Evolutionary conservation across 2,329 filamentous ascomycete species (phyloP).

Genomic region (Dendrostoma leiphaemia): DNA sequence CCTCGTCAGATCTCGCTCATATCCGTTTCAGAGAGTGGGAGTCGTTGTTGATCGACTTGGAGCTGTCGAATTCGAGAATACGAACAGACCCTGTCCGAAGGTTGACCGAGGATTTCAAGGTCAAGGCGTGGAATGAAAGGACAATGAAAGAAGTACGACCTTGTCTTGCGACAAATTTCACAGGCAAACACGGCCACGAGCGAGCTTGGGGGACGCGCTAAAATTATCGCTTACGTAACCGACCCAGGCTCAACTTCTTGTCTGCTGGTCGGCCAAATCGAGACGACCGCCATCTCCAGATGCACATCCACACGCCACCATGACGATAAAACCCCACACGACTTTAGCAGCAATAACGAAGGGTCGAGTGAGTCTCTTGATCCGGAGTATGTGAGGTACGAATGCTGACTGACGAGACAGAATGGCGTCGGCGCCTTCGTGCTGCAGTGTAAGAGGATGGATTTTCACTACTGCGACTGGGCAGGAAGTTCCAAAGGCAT

Average conservation of each 20-base stretch:
- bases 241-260: conserved; percentile 10
- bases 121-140: not conserved
- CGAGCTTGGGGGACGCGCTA: conserved; percentile 7
- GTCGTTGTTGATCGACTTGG: too few species aligned
- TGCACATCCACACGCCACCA: conserved; percentile 36
- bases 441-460: conserved; percentile 91
- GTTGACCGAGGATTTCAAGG: not conserved
- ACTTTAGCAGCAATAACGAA: conserved; percentile 51
- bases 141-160: conserved; percentile 1
- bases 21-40: too few species aligned
- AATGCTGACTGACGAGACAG: conserved; percentile 42
- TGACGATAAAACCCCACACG: conserved; percentile 53
- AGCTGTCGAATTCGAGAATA: too few species aligned
- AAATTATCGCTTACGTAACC: conserved; percentile 10
- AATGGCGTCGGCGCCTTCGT: conserved; percentile 98
- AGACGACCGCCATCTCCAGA: conserved; percentile 2
- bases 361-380: conserved; percentile 45
- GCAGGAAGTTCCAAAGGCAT: conserved; percentile 91
- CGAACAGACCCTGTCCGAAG: not conserved
- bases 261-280: not conserved
- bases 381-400: too few species aligned
- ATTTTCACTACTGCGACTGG: conserved; percentile 97
- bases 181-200: not conserved
- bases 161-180: conserved; percentile 13
- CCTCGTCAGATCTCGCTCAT: conserved; percentile 53